Base-by-base conservation (phyloP, 768 basidiomycete species). In the Serendipita indica region DNA sequence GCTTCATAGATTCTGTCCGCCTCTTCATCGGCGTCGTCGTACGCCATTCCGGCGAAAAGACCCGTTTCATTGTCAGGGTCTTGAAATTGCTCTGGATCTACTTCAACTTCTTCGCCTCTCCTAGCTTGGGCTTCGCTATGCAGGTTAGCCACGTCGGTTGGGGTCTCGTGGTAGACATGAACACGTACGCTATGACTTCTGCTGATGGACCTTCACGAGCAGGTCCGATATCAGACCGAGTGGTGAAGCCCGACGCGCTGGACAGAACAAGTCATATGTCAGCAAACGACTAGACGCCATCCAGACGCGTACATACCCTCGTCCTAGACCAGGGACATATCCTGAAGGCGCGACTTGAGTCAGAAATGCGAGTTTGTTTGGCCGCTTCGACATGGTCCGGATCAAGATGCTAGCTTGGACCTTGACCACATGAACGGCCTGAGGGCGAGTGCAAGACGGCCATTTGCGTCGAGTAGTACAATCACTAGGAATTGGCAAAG, bases 51-150 rank as follows among this genome's bases (percentile, higher is more conserved):
- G 3, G 92, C 89, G 67, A 99, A 98, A 3, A 98, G 77, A 25
- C 94, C 94, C 63, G 83, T 85, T 72, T 98, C 93, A 68, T 97
- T 94, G 67, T 99, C 96, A 22, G 94, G 96, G 69, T 99, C 94
- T 70, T 93, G 89, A 66, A 87, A 91, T 64, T 88, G 86, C 3
- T 94, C 94, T 0, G 89, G 85, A 69, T 90, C 89, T 25, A 88
- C 74, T 57, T 93, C 89, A 0, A 80, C 73, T 65, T 94, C 93
- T 71, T 97, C 91, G 3, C 91, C 89, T 37, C 91, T 79, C 63
- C 74, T 79, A 3, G 83, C 84, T 67, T 89, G 86, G 0, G 92
- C 92, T 63, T 91, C 91, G 3, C 89, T 91, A 62, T n/a, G 59
- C 12, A 39, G 43, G 59, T 46, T 58, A 58, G 62, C n/a, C n/a